Evolutionary conservation across 2,329 filamentous ascomycete species (phyloP), one percentile per base, ranked within the genome.

Genomic region (Aureobasidium sp.): DNA sequence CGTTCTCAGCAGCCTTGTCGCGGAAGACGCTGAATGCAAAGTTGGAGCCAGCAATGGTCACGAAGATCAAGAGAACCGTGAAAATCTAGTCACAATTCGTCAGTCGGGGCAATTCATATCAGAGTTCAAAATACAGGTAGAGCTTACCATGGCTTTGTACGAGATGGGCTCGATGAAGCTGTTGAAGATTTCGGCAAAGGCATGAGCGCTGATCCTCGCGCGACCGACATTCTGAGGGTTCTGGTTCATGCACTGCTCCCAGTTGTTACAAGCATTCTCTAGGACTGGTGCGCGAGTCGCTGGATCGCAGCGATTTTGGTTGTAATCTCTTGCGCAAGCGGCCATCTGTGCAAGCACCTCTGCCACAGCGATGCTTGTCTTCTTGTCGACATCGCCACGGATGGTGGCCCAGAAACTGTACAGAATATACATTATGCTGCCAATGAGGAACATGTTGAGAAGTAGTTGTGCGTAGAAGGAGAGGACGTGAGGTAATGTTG

Each of bases 151-250:
- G 11, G 85, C 83, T 74, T 97, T 97, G 74, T 90, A 88, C 65
- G 88, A 91, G 74, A 97, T 92, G 6, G 90, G 86, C 68, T 96
- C 91, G 5, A 96, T 87, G 73, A 97, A 97, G 69, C 88, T 88
- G 72, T 97, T 97, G 74, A 97, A 87, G 44, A 99, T 96, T 70
- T 91, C 85, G 0, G 93, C 93, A 71, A 97, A 89, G 30, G 92
- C 94, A 70, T 90, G 88, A 5, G 91, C 92, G 21, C 88, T 90
- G 42, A 96, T 85, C 68, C 87, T 88, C 45, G 93, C 88, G 41
- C 87, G 82, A 66, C 90, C 91, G 61, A 96, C 85, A 61, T 85
- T 85, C 48, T 86, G 81, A 0, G 91, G 87, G 69, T 97, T 90
- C 66, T 87, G 85, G 66, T 87, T 85, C 90, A 96, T 96, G 75